Evolutionary conservation across 768 basidiomycete species (phyloP), one percentile per base, ranked within the genome.

Genomic region (Rhodotorula toruloides): DNA sequence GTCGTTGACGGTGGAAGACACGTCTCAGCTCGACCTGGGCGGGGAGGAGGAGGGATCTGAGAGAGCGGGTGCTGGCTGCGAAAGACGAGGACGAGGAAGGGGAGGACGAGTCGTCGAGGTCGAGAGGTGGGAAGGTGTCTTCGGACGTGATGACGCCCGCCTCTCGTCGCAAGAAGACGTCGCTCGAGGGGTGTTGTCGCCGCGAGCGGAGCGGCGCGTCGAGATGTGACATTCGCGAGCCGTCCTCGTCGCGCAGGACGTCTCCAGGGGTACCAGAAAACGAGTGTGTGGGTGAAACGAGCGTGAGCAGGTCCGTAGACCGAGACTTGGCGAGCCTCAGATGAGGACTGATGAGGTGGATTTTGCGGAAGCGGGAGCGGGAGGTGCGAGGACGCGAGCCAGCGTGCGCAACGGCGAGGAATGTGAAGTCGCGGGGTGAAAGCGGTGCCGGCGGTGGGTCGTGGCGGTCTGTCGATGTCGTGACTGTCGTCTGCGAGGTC

Each of bases 181-280:
- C 29, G 27, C 25, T 21, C 44, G 31, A 31, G 40, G 59, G 32
- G 59, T 61, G 53, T 40, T 56, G 54, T 52, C 61, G 61, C 43
- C 49, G 59, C 17, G 43, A 58, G 43, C 59, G 59, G 65, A 61
- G 25, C 27, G 50, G 56, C 65, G 65, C 65, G 65, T 67, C 25
- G 59, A 61, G 25, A 25, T 58, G 65, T 22, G 65, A 61, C 65
- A 67, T 67, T 56, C 60, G 50, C n/a, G n/a, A n/a, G n/a, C n/a
- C 50, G 13, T 25, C 22, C 25, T 37, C 25, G 21, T 27, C 50
- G 50, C 16, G 13, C 4, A 17, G 48, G 31, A n/a, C n/a, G n/a
- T n/a, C n/a, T n/a, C n/a, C n/a, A 19, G 27, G 16, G 21, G 48
- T 5, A 17, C 25, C 14, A 8, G 31, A 31, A 17, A 49, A 49